Percentiles rank a stretch among this genome's conserved stretches.
These are phyloP conservation scores for Fusarium veterinarium DNA, from an alignment of 2,329 filamentous ascomycete genomes.

Conservation along the genomic window DNA sequence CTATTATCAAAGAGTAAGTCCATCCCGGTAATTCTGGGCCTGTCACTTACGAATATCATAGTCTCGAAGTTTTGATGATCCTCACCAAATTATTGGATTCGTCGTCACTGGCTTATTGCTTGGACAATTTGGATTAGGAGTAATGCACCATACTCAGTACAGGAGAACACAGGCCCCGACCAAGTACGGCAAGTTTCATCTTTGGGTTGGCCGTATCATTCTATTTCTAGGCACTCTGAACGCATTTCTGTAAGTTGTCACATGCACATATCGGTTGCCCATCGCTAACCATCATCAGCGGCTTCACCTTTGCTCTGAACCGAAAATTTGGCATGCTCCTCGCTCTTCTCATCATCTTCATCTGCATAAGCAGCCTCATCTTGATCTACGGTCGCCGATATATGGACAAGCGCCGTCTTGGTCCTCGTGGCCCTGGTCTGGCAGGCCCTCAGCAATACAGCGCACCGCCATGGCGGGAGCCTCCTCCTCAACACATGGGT, in stretches of 20 bases:
- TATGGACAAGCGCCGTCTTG: constrained; percentile 40
- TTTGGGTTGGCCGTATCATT: constrained; percentile 67
- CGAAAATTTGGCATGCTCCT: constrained; percentile 60
- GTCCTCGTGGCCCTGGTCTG: constrained; percentile 28
- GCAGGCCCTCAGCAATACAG: constrained; percentile 41
- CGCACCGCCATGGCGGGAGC: constrained; percentile 47
- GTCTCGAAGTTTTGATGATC: constrained; percentile 63
- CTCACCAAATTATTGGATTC: constrained; percentile 70
- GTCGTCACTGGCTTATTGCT: constrained; percentile 64
- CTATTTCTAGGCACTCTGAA: constrained; percentile 66
- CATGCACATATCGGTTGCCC: background rate
- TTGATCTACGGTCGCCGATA: constrained; percentile 48
- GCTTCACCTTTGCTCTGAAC: constrained; percentile 67
- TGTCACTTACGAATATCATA: constrained; percentile 43
- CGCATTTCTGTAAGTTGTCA: constrained; percentile 62
- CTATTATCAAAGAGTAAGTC: constrained; percentile 65
- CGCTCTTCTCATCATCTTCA: constrained; percentile 59
- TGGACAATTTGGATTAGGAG: constrained; percentile 64
- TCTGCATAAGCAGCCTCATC: constrained; percentile 54
- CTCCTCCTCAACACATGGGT: constrained; percentile 30
- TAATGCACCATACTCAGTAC: constrained; percentile 66
- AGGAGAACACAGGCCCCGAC: constrained; percentile 62
- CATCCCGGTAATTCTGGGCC: background rate
- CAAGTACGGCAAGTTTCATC: constrained; percentile 64
- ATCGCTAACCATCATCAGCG: constrained; percentile 51